Conservation (phyloP, 805 yeast species). For the Saturnispora sekii region DNA sequence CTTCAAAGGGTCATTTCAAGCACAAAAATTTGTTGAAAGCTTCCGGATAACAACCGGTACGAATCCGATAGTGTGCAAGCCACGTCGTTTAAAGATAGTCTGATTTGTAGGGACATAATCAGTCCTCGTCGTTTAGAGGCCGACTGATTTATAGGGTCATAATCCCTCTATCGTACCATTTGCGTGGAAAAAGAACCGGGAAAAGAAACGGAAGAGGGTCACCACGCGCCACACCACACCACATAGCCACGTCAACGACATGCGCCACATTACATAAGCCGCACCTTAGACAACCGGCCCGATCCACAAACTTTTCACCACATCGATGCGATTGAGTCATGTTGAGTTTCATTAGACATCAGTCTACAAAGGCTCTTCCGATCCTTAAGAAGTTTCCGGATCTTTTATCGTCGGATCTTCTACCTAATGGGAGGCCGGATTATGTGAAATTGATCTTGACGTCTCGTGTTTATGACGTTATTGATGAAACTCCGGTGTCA, state of each 20-base stretch:
- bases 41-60: no score
- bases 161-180: no score
- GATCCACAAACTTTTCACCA: no score
- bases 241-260: background rate
- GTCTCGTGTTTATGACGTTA: conserved; percentile 89
- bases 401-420: conserved; percentile 39
- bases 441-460: conserved; percentile 84
- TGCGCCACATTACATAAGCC: background rate
- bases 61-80: no score
- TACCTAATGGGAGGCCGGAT: conserved; percentile 70
- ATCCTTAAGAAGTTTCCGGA: conserved; percentile 34
- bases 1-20: no score
- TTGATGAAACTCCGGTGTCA: conserved; percentile 80
- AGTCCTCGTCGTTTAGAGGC: no score
- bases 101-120: no score
- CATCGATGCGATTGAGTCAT: background rate
- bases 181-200: no score
- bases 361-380: background rate
- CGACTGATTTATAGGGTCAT: no score
- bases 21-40: no score
- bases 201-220: no score
- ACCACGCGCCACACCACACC: background rate
- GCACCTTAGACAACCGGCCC: background rate
- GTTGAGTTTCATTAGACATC: background rate
- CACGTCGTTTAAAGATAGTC: no score